A percentile compares a stretch with the other conserved stretches of the same genome.
Conservation (phyloP, 2,329 filamentous ascomycete genomes). For the Pezicula carpinea region DNA sequence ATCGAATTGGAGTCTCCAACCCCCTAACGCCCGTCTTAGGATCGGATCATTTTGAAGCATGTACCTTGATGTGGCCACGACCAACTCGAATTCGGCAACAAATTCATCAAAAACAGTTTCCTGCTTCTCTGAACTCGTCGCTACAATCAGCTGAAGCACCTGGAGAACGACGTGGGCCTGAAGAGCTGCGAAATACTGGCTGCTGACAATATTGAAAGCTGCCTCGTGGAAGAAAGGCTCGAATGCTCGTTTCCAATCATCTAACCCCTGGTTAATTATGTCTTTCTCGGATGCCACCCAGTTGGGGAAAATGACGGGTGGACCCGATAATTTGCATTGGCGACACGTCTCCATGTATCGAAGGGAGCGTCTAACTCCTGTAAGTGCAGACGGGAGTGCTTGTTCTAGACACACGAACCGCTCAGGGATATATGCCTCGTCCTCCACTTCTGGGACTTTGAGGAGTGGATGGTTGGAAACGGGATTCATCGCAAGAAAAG, state of each 20-base stretch:
- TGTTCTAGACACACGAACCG: conserved; percentile 10
- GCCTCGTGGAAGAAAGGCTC: conserved; percentile 11
- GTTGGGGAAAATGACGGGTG: conserved; percentile 6
- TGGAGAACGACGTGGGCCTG: conserved; percentile 8
- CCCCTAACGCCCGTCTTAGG: conserved; percentile 7
- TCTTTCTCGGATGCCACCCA: conserved; percentile 5
- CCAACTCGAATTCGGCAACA: conserved; percentile 8
- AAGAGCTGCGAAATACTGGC: conserved; percentile 9
- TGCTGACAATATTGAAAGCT: conserved; percentile 6
- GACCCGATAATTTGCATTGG: conserved; percentile 7
- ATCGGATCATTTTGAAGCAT: conserved; percentile 12
- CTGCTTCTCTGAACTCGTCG: conserved; percentile 8
- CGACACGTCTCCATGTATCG: conserved; percentile 9
- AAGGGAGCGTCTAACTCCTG: conserved; percentile 7
- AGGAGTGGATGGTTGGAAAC: conserved; percentile 8
- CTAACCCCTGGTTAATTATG: conserved; percentile 8
- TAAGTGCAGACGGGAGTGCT: conserved; percentile 9
- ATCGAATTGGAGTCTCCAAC: conserved; percentile 9
- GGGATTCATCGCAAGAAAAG: conserved; percentile 16
- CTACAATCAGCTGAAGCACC: conserved; percentile 11
- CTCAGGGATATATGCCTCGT: conserved; percentile 10
- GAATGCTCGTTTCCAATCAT: conserved; percentile 10
- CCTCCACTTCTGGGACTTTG: conserved; percentile 6
- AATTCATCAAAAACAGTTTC: conserved; percentile 13
- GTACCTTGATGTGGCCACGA: conserved; percentile 8